These are phyloP conservation scores for Lepidopterella palustris DNA, from an alignment of 495 filamentous ascomycete species.

Conservation along the genomic window DNA sequence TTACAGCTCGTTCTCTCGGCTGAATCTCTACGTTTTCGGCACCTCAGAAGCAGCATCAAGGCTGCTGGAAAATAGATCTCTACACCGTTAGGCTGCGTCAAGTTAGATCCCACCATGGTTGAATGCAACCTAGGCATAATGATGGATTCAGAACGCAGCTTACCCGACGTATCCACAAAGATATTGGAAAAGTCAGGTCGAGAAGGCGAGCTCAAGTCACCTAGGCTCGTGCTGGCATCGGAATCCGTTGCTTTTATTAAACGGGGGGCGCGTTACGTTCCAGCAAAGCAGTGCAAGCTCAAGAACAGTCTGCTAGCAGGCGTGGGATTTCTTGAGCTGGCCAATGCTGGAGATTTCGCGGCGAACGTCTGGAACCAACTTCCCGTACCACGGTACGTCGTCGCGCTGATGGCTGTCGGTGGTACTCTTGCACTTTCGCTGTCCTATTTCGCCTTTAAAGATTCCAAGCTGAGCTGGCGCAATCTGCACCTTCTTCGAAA, in stretches of 20 bases:
- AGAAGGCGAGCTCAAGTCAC: not conserved
- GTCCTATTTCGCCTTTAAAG: not conserved
- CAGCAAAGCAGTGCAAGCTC: not conserved
- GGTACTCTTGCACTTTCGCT: not conserved
- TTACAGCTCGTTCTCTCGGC: too few relatives aligned
- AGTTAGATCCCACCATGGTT: too few relatives aligned
- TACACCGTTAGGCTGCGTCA: too few relatives aligned
- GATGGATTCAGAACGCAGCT: not conserved
- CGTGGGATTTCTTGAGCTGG: not conserved
- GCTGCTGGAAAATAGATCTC: too few relatives aligned
- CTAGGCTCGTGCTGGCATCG: not conserved
- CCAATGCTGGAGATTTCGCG: not conserved
- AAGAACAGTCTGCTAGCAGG: not conserved
- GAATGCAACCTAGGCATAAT: too few relatives aligned
- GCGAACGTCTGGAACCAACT: not conserved
- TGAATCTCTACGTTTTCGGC: too few relatives aligned
- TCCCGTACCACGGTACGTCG: not conserved
- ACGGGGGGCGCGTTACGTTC: not conserved
- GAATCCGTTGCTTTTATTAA: not conserved
- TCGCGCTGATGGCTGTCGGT: not conserved
- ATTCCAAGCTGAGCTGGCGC: not conserved
- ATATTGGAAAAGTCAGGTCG: not conserved
- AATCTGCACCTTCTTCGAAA: not conserved
- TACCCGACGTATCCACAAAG: not conserved
- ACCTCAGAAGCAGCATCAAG: too few relatives aligned